These are phyloP conservation scores for Saturnispora quitensis DNA, from an alignment of 805 yeast species.

Conservation along the genomic window DNA sequence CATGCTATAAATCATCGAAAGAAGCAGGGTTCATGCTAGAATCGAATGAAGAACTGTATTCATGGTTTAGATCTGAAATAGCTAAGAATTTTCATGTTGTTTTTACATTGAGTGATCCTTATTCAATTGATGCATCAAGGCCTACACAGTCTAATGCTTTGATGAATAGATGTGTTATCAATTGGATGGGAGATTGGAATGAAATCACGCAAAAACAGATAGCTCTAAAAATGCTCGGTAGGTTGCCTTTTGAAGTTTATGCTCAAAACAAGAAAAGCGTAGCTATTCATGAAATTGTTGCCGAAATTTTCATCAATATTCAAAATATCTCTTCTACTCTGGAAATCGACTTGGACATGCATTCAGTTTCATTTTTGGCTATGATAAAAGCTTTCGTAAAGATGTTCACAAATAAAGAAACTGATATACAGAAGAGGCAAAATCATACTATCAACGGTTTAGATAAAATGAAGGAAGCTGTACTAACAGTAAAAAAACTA, in stretches of 20 bases:
- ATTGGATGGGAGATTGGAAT: conserved; percentile 88
- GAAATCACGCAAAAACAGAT: conserved; percentile 39
- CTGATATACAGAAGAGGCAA: conserved; percentile 52
- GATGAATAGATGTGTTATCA: conserved; percentile 78
- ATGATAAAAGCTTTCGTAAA: conserved; percentile 37
- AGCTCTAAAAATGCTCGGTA: conserved; percentile 24
- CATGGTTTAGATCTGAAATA: conserved; percentile 66
- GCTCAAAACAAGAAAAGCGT: conserved; percentile 29
- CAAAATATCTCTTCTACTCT: conserved; percentile 27
- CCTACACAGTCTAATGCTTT: conserved; percentile 77
- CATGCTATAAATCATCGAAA: conserved; percentile 49
- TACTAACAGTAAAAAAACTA: conserved; percentile 57
- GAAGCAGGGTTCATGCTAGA: conserved; percentile 56
- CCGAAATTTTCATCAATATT: conserved; percentile 37
- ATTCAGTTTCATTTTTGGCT: conserved; percentile 45
- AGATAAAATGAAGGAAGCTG: conserved; percentile 68
- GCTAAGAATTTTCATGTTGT: conserved; percentile 72
- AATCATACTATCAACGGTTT: conserved; percentile 67
- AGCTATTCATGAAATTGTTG: conserved; percentile 29
- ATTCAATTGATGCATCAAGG: conserved; percentile 29
- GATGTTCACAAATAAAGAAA: conserved; percentile 35
- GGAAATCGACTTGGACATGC: neutral
- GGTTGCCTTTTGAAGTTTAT: conserved; percentile 45
- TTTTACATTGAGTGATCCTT: conserved; percentile 59
- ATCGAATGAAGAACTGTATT: conserved; percentile 56